Conservation (phyloP, 352 stramenopile genomes). For the Phytophthora cryptogea region DNA sequence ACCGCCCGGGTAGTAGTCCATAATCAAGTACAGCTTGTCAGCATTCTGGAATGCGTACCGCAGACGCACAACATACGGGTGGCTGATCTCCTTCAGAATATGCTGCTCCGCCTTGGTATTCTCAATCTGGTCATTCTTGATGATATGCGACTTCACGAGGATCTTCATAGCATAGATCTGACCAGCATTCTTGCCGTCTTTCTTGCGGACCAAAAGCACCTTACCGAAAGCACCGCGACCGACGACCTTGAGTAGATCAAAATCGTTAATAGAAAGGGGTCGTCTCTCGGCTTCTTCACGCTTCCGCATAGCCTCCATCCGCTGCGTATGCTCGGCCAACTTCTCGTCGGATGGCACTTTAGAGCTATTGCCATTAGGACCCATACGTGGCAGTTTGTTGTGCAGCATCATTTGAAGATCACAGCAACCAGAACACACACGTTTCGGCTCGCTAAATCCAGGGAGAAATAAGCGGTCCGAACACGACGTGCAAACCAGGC, state of each 20-base stretch:
- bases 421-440: conserved; percentile 84
- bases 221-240: conserved; percentile 96
- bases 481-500: conserved; percentile 83
- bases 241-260: conserved; percentile 95
- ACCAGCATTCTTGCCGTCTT: conserved; percentile 82
- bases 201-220: conserved; percentile 94
- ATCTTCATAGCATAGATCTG: conserved; percentile 96
- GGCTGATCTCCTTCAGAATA: conserved; percentile 90
- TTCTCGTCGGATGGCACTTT: conserved; percentile 61
- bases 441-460: conserved; percentile 87
- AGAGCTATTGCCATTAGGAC: conserved; percentile 22
- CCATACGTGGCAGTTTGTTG: conserved; percentile 79
- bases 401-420: conserved; percentile 90
- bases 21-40: conserved; percentile 96
- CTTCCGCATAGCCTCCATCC: conserved; percentile 81
- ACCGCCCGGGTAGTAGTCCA: conserved; percentile 94
- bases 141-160: conserved; percentile 92
- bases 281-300: conserved; percentile 76
- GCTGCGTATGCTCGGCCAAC: conserved; percentile 61
- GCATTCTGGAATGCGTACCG: conserved; percentile 89
- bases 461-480: conserved; percentile 86
- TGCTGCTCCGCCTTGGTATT: conserved; percentile 91
- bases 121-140: conserved; percentile 94
- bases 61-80: conserved; percentile 86
- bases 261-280: conserved; percentile 91